A percentile compares a stretch with the other conserved stretches of the same genome.
phyloP scores from a whole-genome alignment of 495 filamentous ascomycete genomes.

The Trichoderma erinaceum region DNA sequence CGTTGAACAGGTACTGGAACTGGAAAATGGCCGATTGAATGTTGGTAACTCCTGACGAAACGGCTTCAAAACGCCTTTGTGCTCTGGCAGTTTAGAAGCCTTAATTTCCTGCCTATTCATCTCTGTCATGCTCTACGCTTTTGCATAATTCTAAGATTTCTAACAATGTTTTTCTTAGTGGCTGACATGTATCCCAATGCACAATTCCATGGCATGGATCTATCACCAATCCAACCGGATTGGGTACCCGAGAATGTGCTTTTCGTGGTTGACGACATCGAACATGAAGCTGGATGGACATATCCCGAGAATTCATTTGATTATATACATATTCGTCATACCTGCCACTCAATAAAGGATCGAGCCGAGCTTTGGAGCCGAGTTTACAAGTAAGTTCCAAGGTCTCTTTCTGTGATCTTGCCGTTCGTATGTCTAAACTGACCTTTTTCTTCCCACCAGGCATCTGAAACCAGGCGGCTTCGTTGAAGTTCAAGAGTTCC shows the following conservation, averaged over 20 bases:
- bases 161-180: conserved; percentile 22
- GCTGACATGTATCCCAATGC: conserved; percentile 33
- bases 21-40: conserved; percentile 14
- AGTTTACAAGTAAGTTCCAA: conserved; percentile 27
- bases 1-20: conserved; percentile 14
- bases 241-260: conserved; percentile 31
- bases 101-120: neutral
- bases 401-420: neutral
- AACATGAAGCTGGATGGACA: conserved; percentile 29
- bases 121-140: neutral
- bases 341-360: conserved; percentile 38
- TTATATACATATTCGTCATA: conserved; percentile 33
- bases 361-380: conserved; percentile 32
- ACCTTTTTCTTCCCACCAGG: conserved; percentile 18
- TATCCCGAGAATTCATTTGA: conserved; percentile 46
- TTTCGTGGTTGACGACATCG: conserved; percentile 38
- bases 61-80: neutral
- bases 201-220: conserved; percentile 27
- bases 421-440: neutral
- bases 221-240: conserved; percentile 34
- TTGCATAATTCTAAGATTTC: neutral
- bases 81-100: neutral
- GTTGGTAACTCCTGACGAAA: neutral
- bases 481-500: conserved; percentile 48
- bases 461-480: conserved; percentile 48